phyloP scores from a whole-genome alignment of 768 basidiomycete species.

The Macrolepiota albuminosa region DNA sequence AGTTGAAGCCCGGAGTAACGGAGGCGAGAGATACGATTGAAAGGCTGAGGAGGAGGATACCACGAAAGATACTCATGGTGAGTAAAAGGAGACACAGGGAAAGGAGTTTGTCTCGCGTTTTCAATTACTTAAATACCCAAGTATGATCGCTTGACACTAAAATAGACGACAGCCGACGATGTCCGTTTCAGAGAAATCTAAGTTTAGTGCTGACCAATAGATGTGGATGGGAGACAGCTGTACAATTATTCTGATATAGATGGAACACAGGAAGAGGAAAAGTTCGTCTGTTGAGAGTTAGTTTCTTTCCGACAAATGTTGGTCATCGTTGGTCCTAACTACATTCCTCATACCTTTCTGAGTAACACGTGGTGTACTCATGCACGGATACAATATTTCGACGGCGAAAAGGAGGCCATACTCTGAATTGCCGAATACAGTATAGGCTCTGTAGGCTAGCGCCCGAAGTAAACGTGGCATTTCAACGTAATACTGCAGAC shows the following conservation, averaged over 20 bases:
- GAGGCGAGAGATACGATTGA: conserved; percentile 26
- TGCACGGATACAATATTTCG: background rate
- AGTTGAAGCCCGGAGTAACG: conserved; percentile 58
- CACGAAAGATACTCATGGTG: conserved; percentile 12
- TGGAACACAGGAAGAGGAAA: background rate
- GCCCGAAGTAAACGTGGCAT: background rate
- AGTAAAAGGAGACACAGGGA: conserved; percentile 6
- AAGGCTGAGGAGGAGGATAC: conserved; percentile 20
- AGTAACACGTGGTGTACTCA: conserved; percentile 2
- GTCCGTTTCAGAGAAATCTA: conserved; percentile 2
- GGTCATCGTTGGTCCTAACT: background rate
- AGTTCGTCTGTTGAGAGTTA: background rate
- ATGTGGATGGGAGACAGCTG: background rate
- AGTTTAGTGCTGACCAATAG: background rate
- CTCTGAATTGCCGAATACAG: background rate
- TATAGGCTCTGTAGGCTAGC: background rate
- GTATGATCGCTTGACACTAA: conserved; percentile 15
- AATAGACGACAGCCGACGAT: conserved; percentile 8
- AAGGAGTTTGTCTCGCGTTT: background rate
- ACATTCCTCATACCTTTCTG: background rate
- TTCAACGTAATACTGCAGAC: background rate
- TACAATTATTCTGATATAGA: background rate
- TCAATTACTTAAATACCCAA: background rate
- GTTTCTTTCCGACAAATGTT: background rate
- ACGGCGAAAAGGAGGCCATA: conserved; percentile 8